Evolutionary conservation across 2,329 filamentous ascomycete species (phyloP), one percentile per base, ranked within the genome.

Genomic region (Exophiala bonariae): DNA sequence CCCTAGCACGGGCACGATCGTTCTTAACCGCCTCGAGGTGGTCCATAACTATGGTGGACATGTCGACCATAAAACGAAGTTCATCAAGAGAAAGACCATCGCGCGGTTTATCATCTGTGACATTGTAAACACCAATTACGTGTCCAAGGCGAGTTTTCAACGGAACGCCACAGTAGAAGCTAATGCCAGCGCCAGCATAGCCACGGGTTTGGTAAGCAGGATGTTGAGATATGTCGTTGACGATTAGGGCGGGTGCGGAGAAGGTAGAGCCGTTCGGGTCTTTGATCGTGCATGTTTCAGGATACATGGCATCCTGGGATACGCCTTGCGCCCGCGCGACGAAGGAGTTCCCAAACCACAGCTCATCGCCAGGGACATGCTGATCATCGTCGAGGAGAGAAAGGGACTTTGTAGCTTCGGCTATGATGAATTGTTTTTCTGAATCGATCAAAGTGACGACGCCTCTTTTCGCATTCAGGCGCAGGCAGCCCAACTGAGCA

Each of bases 141-240:
- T 78, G 75, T 20, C 78, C 74, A 28, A 73, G 76, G 1, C 74
- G 74, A 3, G 79, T 81, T 19, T 76, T 74, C 44, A 87, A 78
- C 0, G 83, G 83, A 0, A 84, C 81, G 14, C 77, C 78, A 4
- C 78, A 78, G 49, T 81, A 80, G 58, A 82, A 82, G 36, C 66
- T 65, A 22, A 71, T 63, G 23, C 63, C 51, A 1, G 62, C 51
- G 3, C 58, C 52, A 1, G 74, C 70, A 22, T 70, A 67, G 1
- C 60, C 52, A 31, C 67, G 58, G 5, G 62, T 42, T 34, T 66
- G 67, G 47, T 67, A 75, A 16, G 58, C 61, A 6, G 69, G 63
- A 52, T 74, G 57, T 22, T 66, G 52, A 22, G 55, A 51, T 30
- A 75, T 47, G 52, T 76, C 71, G 32, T 65, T 62, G 45, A 75